These are phyloP conservation scores for Aspergillus pseudonomiae DNA, from an alignment of 2,329 filamentous ascomycete genomes.

Conservation along the genomic window DNA sequence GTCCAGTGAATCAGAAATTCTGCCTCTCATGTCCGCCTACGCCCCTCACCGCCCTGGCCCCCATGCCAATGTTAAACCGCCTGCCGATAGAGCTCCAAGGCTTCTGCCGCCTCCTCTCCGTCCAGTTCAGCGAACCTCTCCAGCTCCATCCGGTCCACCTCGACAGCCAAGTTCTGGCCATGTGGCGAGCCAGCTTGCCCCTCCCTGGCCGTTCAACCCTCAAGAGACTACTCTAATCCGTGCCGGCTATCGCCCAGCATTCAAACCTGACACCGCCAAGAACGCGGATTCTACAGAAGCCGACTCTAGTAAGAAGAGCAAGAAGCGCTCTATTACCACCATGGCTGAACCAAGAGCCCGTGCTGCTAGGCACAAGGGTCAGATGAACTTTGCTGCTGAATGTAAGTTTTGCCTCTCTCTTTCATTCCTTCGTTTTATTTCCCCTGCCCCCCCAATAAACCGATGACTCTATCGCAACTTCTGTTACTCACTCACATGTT, in stretches of 20 bases:
- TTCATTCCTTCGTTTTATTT: background rate
- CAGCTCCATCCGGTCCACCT: background rate
- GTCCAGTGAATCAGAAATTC: slow-evolving; percentile 12
- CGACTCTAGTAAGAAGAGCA: slow-evolving; percentile 11
- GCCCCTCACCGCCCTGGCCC: slow-evolving; percentile 21
- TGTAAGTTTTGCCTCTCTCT: slow-evolving; percentile 52
- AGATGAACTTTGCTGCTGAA: slow-evolving; percentile 77
- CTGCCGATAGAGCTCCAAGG: background rate
- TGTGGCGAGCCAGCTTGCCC: slow-evolving; percentile 19
- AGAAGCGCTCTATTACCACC: slow-evolving; percentile 13
- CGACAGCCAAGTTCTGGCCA: slow-evolving; percentile 20
- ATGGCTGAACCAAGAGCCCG: slow-evolving; percentile 77
- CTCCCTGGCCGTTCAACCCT: slow-evolving; percentile 27
- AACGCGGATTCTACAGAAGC: background rate
- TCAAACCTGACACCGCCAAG: slow-evolving; percentile 14
- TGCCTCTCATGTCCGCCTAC: slow-evolving; percentile 19
- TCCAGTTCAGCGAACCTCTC: slow-evolving; percentile 6
- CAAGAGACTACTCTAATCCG: slow-evolving; percentile 27
- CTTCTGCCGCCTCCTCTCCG: slow-evolving; percentile 1
- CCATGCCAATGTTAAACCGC: slow-evolving; percentile 6
- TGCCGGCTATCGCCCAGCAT: slow-evolving; percentile 28
- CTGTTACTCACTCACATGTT: background rate
- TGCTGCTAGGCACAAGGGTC: slow-evolving; percentile 77
- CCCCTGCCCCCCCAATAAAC: no score
- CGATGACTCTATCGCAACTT: background rate